Evolutionary conservation across 345 rosid genomes (phyloP).

Genomic region (Brassica cretica): DNA sequence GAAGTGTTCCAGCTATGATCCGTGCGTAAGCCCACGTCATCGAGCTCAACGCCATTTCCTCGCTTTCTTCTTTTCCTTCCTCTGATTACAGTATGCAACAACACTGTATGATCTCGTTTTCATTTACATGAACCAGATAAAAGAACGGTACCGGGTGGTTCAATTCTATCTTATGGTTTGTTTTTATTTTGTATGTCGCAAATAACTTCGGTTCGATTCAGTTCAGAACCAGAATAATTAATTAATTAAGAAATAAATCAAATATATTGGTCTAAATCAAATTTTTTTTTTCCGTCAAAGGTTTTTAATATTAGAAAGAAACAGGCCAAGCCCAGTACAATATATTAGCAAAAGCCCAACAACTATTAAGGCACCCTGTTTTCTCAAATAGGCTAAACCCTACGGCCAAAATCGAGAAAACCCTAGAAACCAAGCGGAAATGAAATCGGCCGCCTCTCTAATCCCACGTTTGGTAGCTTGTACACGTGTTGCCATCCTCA

Average conservation of each 20-base stretch:
- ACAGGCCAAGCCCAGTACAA: too few species aligned
- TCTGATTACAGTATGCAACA: background rate
- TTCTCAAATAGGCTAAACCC: too few species aligned
- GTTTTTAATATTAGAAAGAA: too few species aligned
- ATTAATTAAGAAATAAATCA: background rate
- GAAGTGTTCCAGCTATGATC: slow-evolving; percentile 75
- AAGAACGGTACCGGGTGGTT: slow-evolving; percentile 2
- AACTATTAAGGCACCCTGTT: too few species aligned
- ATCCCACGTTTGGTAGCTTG: too few species aligned
- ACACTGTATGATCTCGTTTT: background rate
- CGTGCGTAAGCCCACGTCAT: slow-evolving; percentile 67
- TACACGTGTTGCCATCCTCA: too few species aligned
- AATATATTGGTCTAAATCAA: background rate
- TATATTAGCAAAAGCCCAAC: too few species aligned
- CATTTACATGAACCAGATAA: background rate
- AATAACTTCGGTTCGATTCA: background rate
- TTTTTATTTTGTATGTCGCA: background rate
- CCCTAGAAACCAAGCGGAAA: too few species aligned
- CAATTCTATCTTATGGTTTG: background rate
- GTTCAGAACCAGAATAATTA: background rate
- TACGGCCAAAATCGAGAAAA: too few species aligned
- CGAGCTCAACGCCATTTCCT: slow-evolving; percentile 53
- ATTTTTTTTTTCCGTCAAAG: background rate
- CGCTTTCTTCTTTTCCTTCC: background rate
- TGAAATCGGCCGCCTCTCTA: too few species aligned